These are phyloP conservation scores for Termitomyces sp. DNA, from an alignment of 768 basidiomycete species.

Conservation along the genomic window DNA sequence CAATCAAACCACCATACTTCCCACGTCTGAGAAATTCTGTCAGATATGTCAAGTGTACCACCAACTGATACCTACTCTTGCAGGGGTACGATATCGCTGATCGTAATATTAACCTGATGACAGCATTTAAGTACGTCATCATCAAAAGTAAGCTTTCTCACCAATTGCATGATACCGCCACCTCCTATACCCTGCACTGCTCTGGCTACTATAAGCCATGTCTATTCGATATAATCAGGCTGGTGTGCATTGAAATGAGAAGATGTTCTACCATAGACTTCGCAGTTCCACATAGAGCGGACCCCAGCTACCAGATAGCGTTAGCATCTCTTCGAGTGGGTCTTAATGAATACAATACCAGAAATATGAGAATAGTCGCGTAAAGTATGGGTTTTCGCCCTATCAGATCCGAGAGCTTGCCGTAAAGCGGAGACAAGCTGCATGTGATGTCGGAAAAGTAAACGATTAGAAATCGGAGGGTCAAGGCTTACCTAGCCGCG, in stretches of 20 bases:
- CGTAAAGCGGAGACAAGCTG: constrained; percentile 67
- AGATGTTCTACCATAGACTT: constrained; percentile 51
- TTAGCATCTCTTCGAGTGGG: not conserved
- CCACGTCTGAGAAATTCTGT: constrained; percentile 50
- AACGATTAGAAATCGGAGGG: not conserved
- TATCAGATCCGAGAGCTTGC: constrained; percentile 65
- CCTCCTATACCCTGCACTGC: constrained; percentile 85
- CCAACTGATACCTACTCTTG: constrained; percentile 55
- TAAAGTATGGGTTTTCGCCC: constrained; percentile 69
- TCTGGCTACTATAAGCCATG: constrained; percentile 71
- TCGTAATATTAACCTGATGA: constrained; percentile 60
- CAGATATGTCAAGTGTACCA: not conserved
- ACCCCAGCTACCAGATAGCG: constrained; percentile 50
- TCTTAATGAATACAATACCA: constrained; percentile 37
- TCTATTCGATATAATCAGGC: constrained; percentile 21
- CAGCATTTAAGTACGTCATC: not conserved
- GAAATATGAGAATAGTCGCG: constrained; percentile 58
- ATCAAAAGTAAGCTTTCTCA: constrained; percentile 15
- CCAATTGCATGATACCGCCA: constrained; percentile 74
- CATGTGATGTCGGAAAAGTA: not conserved
- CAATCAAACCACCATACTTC: constrained; percentile 70
- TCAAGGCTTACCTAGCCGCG: constrained; percentile 38
- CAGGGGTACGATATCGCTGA: constrained; percentile 80
- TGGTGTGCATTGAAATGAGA: not conserved
- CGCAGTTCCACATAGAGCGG: constrained; percentile 78